Percentiles rank a stretch among this genome's conserved stretches.
Evolutionary conservation across 129 eudicot species (phyloP).

Genomic region (Artemisia tridentata): DNA sequence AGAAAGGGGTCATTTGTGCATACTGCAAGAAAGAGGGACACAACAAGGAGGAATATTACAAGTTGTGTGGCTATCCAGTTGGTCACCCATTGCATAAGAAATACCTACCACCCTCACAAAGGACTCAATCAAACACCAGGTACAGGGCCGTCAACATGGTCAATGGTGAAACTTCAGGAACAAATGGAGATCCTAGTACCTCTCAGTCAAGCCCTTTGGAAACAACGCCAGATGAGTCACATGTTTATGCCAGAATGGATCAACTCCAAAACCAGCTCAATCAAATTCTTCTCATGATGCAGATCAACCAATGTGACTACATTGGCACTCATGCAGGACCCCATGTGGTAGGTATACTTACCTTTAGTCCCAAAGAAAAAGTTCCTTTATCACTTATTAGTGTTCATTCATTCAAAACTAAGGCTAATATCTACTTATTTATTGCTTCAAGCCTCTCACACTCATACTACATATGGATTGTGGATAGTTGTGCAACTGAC

Average conservation of each 20-base stretch:
- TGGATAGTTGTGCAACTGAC: neutral
- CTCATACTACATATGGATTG: neutral
- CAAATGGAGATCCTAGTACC: fast-evolving
- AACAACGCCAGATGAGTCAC: no score
- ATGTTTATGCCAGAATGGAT: neutral
- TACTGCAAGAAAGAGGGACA: neutral
- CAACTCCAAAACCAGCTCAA: neutral
- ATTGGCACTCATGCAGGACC: no score
- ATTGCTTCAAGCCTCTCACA: no score
- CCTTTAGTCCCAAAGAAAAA: no score
- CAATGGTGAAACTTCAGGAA: neutral
- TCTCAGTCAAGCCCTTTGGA: no score
- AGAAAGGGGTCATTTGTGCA: neutral
- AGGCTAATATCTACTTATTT: no score
- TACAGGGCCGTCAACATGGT: no score
- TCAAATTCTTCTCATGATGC: neutral
- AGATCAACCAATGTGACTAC: neutral
- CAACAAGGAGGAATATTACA: neutral
- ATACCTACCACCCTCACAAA: neutral
- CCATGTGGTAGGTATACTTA: neutral
- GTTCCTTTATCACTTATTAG: no score
- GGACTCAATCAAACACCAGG: neutral
- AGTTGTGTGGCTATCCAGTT: neutral
- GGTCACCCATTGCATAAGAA: neutral
- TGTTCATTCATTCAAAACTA: no score